Evolutionary conservation across 192 early-diverging fungal species (phyloP).

Genomic region (Rhizoclosmatium sp.): DNA sequence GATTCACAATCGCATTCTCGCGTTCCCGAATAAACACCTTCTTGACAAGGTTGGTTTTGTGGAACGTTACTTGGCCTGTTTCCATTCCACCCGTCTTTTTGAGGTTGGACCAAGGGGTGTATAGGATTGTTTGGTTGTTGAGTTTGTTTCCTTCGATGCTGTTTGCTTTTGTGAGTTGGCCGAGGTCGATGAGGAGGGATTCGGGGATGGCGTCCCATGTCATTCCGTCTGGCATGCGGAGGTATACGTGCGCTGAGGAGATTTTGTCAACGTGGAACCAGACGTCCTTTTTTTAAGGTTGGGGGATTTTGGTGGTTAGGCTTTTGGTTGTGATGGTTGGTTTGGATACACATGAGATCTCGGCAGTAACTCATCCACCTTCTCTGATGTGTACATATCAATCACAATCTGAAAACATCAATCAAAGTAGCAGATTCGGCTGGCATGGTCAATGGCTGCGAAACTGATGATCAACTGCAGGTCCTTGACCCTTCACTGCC

Average conservation of each 20-base stretch:
- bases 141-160: slow-evolving; percentile 96
- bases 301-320: slow-evolving; percentile 1
- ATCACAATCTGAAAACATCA: too few species aligned
- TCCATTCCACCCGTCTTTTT: slow-evolving; percentile 95
- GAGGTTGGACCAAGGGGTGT: slow-evolving; percentile 86
- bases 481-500: not conserved
- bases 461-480: slow-evolving; percentile 6
- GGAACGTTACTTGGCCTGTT: slow-evolving; percentile 94
- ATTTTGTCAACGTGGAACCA: slow-evolving; percentile 98
- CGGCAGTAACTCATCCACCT: too few species aligned
- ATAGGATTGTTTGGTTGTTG: slow-evolving; percentile 88
- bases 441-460: not conserved
- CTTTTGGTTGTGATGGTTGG: not conserved
- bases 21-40: slow-evolving; percentile 78
- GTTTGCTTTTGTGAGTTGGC: slow-evolving; percentile 97
- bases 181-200: slow-evolving; percentile 80
- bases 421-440: not conserved
- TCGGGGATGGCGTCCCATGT: slow-evolving; percentile 83
- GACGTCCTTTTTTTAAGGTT: slow-evolving; percentile 11
- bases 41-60: slow-evolving; percentile 81
- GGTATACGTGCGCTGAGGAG: slow-evolving; percentile 96
- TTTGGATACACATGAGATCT: not conserved
- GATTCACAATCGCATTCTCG: slow-evolving; percentile 86
- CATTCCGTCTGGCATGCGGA: slow-evolving; percentile 72
- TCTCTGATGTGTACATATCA: too few species aligned